Percentiles rank a stretch among this genome's conserved stretches.
Conservation (phyloP, 164 flowering plant species). For the Protea cynaroides region DNA sequence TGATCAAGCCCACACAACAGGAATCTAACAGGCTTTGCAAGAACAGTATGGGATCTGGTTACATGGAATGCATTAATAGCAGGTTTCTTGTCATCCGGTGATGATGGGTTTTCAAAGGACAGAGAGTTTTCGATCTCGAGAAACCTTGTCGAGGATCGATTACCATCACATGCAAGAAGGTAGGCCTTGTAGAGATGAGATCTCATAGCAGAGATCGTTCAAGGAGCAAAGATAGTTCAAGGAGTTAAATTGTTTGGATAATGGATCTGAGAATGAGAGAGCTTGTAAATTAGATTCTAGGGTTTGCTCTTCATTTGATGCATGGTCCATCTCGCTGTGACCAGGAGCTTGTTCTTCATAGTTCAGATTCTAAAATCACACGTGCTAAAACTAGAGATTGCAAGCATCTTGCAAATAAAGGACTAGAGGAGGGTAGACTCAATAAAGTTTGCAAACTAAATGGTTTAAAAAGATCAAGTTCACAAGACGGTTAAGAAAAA, state of each 20-base stretch:
- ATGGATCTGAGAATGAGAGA: constrained; percentile 16
- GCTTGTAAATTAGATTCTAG: constrained; percentile 10
- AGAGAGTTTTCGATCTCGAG: constrained; percentile 43
- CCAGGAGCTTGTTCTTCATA: no score
- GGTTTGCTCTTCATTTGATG: constrained; percentile 4
- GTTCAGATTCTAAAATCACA: background rate
- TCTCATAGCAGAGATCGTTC: constrained; percentile 47
- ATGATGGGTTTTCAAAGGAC: constrained; percentile 52
- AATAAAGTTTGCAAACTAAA: no score
- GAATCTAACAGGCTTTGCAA: constrained; percentile 34
- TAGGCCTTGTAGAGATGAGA: constrained; percentile 69
- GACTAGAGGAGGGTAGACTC: no score
- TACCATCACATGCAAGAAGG: constrained; percentile 84
- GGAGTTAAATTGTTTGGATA: constrained; percentile 18
- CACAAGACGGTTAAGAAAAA: no score
- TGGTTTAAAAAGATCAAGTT: no score
- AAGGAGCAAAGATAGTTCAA: no score
- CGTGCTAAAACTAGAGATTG: background rate
- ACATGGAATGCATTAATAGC: constrained; percentile 81
- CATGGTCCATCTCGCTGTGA: background rate
- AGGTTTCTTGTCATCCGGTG: constrained; percentile 53
- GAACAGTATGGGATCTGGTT: constrained; percentile 43
- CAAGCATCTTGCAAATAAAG: no score
- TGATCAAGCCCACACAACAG: no score
- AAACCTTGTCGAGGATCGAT: constrained; percentile 62